Base-by-base conservation (phyloP, 495 filamentous ascomycete genomes). In the Neurospora intermedia region DNA sequence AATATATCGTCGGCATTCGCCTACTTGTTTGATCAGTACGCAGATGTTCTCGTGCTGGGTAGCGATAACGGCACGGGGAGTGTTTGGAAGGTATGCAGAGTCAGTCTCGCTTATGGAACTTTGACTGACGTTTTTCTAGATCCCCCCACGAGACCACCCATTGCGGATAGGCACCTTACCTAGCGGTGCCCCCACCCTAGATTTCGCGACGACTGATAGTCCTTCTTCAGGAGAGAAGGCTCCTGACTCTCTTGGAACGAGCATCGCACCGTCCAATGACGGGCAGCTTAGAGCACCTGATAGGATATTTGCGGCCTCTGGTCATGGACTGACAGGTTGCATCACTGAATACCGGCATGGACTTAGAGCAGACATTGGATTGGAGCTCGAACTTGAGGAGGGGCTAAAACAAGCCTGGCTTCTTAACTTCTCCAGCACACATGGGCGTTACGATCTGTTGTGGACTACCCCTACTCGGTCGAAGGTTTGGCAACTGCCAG, bases 21-120 rank as follows among this genome's bases (percentile, higher is more conserved):
- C n/a, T 86, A 84, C 62, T 74, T 83, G 4, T 80, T 77, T 59
- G 77, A 80, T 70, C 73, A 84, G 9, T 87, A 86, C 70, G 89
- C 89, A 31, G 95, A 98, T 78, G 83, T 96, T 46, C 85, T 98
- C 54, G 82, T 97, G 23, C 88, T 92, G 7, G 92, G 90, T 18
- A 93, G 96, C n/a, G 90, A 91, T 71, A 90, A 89, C 69, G 91
- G 94, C n/a, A 85, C 90, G 75, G 96, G 95, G 8, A 90, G 90
- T 0, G 85, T 94, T 13, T 96, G 91, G 84, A 83, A 88, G 75
- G 90, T 92, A 80, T 82, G 89, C 6, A 23, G 16, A 38, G 23
- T 66, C 39, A 35, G 4, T n/a, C 43, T 42, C 40, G 10, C 31
- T 13, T 35, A 35, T 66, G 54, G 27, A 35, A 9, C 54, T 35